Evolutionary conservation across 345 rosid genomes (phyloP).

Genomic region (Eucalyptus curtisii): DNA sequence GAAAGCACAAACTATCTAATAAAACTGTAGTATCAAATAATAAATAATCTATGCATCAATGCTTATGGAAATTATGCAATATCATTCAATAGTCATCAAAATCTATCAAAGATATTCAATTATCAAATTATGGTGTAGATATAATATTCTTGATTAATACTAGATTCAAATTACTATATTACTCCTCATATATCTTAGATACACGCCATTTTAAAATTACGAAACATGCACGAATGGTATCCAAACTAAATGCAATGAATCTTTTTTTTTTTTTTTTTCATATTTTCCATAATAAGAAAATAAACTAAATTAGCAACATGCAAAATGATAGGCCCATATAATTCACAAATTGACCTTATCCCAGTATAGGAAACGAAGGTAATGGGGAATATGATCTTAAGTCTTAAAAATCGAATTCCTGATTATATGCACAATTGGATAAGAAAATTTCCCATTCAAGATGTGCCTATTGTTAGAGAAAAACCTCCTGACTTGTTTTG

Average conservation of each 20-base stretch:
- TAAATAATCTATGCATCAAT: neutral
- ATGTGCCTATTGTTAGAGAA: too few species aligned
- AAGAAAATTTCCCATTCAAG: neutral
- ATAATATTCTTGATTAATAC: neutral
- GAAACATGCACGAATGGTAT: neutral
- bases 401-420: neutral
- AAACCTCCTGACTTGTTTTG: too few species aligned
- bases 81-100: neutral
- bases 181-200: neutral
- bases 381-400: neutral
- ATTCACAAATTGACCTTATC: neutral
- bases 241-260: neutral
- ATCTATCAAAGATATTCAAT: neutral
- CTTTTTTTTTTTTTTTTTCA: too few species aligned
- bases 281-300: neutral
- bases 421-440: neutral
- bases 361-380: neutral
- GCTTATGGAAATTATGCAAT: neutral
- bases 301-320: neutral
- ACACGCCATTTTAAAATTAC: neutral
- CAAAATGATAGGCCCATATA: neutral
- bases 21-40: neutral
- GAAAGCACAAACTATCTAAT: neutral
- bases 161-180: neutral
- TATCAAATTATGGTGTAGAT: neutral